phyloP scores from a whole-genome alignment of 768 basidiomycete species.

The Collybia nuda region DNA sequence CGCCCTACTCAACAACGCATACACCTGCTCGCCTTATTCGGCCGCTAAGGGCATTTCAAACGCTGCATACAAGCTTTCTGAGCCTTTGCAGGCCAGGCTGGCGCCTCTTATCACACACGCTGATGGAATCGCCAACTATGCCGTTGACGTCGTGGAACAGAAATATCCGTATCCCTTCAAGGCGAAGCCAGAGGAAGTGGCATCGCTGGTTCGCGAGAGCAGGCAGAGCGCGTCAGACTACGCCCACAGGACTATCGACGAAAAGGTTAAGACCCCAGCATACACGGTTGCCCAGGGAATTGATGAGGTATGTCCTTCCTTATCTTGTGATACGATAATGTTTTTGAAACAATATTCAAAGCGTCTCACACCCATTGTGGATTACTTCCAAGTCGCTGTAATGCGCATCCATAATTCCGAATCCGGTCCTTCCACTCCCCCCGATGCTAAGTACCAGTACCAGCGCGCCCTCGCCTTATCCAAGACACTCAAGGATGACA shows the following conservation, averaged over 20 bases:
- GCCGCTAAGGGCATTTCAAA: constrained; percentile 62
- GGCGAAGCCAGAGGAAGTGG: constrained; percentile 71
- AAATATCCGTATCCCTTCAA: constrained; percentile 78
- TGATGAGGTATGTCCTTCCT: constrained; percentile 57
- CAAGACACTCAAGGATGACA: constrained; percentile 58
- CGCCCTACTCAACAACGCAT: constrained; percentile 56
- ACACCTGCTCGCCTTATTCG: constrained; percentile 64
- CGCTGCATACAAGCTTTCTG: constrained; percentile 59
- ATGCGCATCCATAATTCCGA: constrained; percentile 46
- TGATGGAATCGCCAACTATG: constrained; percentile 71
- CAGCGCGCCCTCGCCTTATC: constrained; percentile 72
- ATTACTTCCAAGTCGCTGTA: constrained; percentile 65
- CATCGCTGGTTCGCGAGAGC: constrained; percentile 54
- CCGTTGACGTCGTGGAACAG: constrained; percentile 69
- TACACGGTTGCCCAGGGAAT: constrained; percentile 62
- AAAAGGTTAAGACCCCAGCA: constrained; percentile 63
- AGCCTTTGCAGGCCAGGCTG: constrained; percentile 64
- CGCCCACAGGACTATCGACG: constrained; percentile 64
- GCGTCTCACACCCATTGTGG: constrained; percentile 74
- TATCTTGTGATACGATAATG: constrained; percentile 12
- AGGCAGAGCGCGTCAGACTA: constrained; percentile 54
- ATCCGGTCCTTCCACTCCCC: constrained; percentile 41
- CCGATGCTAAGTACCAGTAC: constrained; percentile 71
- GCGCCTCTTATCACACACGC: constrained; percentile 65
- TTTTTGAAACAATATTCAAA: constrained; percentile 23